Evolutionary conservation across 2,329 filamentous ascomycete genomes (phyloP), one percentile per base, ranked within the genome.

Genomic region (Neocatenulostroma microsporum): DNA sequence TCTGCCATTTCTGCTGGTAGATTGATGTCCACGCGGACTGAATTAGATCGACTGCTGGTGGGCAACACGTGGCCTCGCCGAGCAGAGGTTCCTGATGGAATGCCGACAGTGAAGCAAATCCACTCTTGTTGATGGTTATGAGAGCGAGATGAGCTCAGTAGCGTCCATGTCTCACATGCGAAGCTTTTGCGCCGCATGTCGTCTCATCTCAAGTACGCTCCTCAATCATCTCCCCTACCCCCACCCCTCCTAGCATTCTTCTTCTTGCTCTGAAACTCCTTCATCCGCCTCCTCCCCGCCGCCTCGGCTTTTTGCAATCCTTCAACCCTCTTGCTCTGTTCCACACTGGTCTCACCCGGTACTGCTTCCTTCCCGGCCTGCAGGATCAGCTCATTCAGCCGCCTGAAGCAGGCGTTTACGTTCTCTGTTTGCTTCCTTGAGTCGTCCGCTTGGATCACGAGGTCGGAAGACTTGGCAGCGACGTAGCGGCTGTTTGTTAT

Each of bases 371-470:
- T 63, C 4, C 69, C 76, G 14, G 68, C 68, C 20, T 67, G 64
- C 18, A 66, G 54, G 33, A 81, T 64, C 37, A 78, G 50, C 36
- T 72, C 63, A 42, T 73, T 64, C 41, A 81, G 63, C 51, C 75
- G 76, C 31, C 66, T 61, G 51, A 72, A 78, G 55, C 77, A 80
- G 19, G 66, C 62, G 29, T 74, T 68, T 33, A 74, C 70, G 50
- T 81, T 81, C 41, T 70, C 69, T 29, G 60, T 64, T 51, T 78
- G 76, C 54, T 78, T 78, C 25, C 77, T 70, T 43, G 70, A 74
- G 41, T 78, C 74, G 49, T 80, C 76, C 27, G 74, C 71, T 47
- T 80, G 76, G 44, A 81, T 76, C 36, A 80, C 65, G 17, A 81
- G 56, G 39, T 65, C 60, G 45, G 71, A 61, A 10, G 70, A 69